Evolutionary conservation across 139 green algal genomes (phyloP).

Genomic region (Diplosphaera chodatii): DNA sequence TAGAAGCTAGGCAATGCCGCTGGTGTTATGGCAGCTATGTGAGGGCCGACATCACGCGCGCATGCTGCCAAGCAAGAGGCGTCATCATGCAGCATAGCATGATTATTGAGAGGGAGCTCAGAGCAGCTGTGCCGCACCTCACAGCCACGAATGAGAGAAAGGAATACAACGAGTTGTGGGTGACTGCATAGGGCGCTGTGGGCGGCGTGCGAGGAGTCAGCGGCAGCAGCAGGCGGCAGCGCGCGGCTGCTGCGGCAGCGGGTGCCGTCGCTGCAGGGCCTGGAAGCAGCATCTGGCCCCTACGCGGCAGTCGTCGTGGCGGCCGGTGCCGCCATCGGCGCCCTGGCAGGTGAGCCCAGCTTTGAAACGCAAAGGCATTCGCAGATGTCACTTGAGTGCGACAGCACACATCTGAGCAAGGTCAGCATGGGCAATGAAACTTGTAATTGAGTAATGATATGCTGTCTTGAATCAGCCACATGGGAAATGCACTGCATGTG

Average conservation of each 20-base stretch:
- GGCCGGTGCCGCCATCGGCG: constrained; percentile 51
- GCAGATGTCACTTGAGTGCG: background rate
- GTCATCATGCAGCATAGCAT: too few species aligned
- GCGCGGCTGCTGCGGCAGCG: constrained; percentile 12
- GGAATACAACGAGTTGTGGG: constrained; percentile 18
- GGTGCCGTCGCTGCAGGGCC: constrained; percentile 32
- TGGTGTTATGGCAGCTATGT: too few species aligned
- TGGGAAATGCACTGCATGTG: too few species aligned
- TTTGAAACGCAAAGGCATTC: too few species aligned
- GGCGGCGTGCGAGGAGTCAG: constrained; percentile 33
- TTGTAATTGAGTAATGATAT: too few species aligned
- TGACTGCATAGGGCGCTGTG: constrained; percentile 51
- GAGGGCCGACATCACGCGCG: too few species aligned
- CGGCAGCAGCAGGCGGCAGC: background rate
- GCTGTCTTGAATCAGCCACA: too few species aligned
- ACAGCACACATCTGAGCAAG: too few species aligned
- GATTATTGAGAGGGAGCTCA: too few species aligned
- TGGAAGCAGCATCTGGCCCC: constrained; percentile 22
- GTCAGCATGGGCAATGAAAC: too few species aligned
- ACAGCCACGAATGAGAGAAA: constrained; percentile 27
- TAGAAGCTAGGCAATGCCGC: too few species aligned
- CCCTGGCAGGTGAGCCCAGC: constrained; percentile 30
- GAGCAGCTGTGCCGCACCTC: constrained; percentile 16
- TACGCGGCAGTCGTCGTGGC: constrained; percentile 59
- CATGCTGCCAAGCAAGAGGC: constrained; percentile 10